A percentile compares a stretch with the other conserved stretches of the same genome.
These are phyloP conservation scores for Solanum sejunctum DNA, from an alignment of 257 asterid species.

Conservation along the genomic window DNA sequence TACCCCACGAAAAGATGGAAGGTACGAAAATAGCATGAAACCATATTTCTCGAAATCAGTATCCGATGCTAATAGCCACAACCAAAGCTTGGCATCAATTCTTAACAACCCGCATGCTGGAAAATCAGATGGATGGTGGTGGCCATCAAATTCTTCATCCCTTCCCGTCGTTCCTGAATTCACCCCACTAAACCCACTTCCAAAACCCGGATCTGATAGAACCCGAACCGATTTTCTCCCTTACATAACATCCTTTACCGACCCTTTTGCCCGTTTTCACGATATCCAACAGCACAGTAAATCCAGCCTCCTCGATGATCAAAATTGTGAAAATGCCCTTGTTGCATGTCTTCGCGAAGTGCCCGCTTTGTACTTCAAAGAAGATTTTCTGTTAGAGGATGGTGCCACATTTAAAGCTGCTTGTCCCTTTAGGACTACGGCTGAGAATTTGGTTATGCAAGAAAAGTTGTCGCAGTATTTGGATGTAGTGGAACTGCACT, in stretches of 20 bases:
- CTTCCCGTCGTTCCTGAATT: constrained; percentile 61
- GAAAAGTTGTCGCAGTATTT: constrained; percentile 91
- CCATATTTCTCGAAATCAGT: constrained; percentile 21
- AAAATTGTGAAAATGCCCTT: constrained; percentile 59
- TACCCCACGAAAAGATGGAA: constrained; percentile 60
- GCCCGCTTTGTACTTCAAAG: constrained; percentile 82
- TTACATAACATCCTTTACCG: constrained; percentile 50
- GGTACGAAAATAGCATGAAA: constrained; percentile 24
- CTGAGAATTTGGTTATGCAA: constrained; percentile 80
- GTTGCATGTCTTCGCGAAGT: constrained; percentile 95
- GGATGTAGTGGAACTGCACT: constrained; percentile 95
- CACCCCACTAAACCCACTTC: constrained; percentile 37
- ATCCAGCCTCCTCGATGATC: constrained; percentile 43
- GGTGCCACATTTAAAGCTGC: constrained; percentile 85
- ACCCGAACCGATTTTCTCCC: constrained; percentile 55
- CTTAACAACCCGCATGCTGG: constrained; percentile 87
- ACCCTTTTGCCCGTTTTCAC: constrained; percentile 60
- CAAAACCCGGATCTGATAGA: constrained; percentile 68
- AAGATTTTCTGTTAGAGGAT: constrained; percentile 84
- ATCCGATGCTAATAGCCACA: constrained; percentile 38
- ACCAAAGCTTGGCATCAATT: constrained; percentile 83
- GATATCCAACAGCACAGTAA: constrained; percentile 67
- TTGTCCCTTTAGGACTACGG: constrained; percentile 69
- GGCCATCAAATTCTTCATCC: constrained; percentile 54
- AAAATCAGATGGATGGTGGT: constrained; percentile 67